phyloP scores from a whole-genome alignment of 495 filamentous ascomycete genomes.

The Monascus purpureus region DNA sequence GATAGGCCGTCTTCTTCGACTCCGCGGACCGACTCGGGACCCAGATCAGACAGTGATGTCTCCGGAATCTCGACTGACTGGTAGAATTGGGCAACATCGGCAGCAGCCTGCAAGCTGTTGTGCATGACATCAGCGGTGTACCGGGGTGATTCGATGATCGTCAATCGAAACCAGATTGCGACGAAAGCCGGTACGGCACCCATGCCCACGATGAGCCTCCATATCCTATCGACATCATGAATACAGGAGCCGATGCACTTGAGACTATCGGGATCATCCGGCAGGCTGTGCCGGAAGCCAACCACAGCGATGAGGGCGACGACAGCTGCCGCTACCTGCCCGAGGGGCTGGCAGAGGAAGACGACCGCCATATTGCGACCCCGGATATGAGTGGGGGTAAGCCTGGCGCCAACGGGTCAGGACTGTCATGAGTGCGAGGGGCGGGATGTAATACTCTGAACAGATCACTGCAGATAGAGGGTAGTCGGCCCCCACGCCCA shows the following conservation, averaged over 20 bases:
- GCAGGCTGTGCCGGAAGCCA: conserved; percentile 4
- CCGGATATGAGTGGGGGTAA: conserved; percentile 34
- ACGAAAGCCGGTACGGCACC: conserved; percentile 39
- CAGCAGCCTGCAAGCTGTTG: conserved; percentile 17
- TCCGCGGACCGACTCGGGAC: conserved; percentile 1
- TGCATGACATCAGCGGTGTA: conserved; percentile 30
- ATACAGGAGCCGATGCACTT: not conserved
- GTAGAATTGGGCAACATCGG: conserved; percentile 3
- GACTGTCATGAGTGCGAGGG: not conserved
- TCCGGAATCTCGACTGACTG: conserved; percentile 1
- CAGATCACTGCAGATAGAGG: conserved; percentile 39
- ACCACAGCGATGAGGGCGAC: conserved; percentile 16
- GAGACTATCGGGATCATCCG: not conserved
- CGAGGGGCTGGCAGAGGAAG: conserved; percentile 43
- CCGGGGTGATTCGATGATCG: conserved; percentile 40
- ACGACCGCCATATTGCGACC: conserved; percentile 43
- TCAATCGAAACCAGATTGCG: conserved; percentile 36
- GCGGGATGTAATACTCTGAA: conserved; percentile 18
- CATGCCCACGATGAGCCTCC: conserved; percentile 38
- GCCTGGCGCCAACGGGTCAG: conserved; percentile 10
- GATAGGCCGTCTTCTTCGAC: not conserved
- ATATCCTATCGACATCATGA: conserved; percentile 17
- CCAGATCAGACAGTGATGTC: conserved; percentile 3
- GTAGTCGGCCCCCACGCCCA: conserved; percentile 32
- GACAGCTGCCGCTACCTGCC: conserved; percentile 34